phyloP scores from a whole-genome alignment of 495 filamentous ascomycete species.

The Hyaloscypha hepaticicola region DNA sequence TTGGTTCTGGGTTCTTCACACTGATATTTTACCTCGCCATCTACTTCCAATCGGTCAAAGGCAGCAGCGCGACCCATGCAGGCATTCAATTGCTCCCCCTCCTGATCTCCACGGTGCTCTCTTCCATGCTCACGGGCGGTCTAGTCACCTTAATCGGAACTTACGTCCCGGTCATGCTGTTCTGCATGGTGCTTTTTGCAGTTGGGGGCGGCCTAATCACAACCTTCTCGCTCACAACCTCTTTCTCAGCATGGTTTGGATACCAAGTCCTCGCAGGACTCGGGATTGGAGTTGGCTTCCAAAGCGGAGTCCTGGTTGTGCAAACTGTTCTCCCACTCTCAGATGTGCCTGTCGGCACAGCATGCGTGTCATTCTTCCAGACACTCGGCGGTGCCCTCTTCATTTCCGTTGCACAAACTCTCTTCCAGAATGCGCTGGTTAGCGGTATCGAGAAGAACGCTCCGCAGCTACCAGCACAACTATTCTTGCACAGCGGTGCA shows the following conservation, averaged over 20 bases:
- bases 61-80: constrained; percentile 62
- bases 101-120: constrained; percentile 24
- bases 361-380: constrained; percentile 38
- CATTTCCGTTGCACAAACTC: constrained; percentile 58
- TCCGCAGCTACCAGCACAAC: constrained; percentile 19
- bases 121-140: constrained; percentile 45
- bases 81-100: constrained; percentile 77
- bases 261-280: constrained; percentile 41
- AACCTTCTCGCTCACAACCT: constrained; percentile 58
- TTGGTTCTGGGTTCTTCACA: constrained; percentile 66
- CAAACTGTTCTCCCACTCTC: constrained; percentile 27
- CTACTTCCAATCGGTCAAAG: constrained; percentile 88
- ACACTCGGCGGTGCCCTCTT: constrained; percentile 62
- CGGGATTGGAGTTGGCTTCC: constrained; percentile 28
- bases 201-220: constrained; percentile 71
- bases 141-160: constrained; percentile 65
- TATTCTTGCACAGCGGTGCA: constrained; percentile 47
- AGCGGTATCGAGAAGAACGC: constrained; percentile 22
- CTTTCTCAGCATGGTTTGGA: constrained; percentile 66
- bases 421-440: constrained; percentile 49
- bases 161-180: constrained; percentile 75
- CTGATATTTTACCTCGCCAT: constrained; percentile 77
- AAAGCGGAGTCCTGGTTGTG: constrained; percentile 25
- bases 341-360: constrained; percentile 26
- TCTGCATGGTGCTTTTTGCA: constrained; percentile 56